Conservation (phyloP, 169 alveolate genomes). For the Plasmodium cynomolgi region DNA sequence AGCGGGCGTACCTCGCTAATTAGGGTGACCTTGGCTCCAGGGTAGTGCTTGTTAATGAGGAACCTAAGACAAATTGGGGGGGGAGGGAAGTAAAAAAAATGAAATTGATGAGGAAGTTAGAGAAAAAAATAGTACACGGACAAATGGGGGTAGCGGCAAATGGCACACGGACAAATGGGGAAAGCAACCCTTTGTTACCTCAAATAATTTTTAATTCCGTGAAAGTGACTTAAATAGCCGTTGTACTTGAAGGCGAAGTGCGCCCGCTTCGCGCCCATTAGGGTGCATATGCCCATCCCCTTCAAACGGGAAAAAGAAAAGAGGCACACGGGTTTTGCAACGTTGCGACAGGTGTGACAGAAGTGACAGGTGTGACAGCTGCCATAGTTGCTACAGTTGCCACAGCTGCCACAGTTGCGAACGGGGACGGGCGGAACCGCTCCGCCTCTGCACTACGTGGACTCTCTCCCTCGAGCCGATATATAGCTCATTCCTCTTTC, state of each 20-base stretch:
- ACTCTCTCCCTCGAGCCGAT: background rate
- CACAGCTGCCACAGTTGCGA: background rate
- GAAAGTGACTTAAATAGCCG: conserved; percentile 73
- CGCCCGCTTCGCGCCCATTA: conserved; percentile 78
- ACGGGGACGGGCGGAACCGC: background rate
- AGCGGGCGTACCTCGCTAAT: conserved; percentile 50
- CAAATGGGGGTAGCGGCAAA: background rate
- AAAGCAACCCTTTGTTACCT: conserved; percentile 13
- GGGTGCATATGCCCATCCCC: conserved; percentile 78
- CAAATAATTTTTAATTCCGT: conserved; percentile 53
- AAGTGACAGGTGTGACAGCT: too few relatives aligned
- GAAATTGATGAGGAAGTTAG: background rate
- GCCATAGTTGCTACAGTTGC: too few relatives aligned
- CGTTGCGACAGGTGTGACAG: too few relatives aligned
- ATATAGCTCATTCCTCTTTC: background rate
- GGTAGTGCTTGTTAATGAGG: conserved; percentile 62
- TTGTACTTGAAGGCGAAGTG: conserved; percentile 77
- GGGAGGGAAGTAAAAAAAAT: background rate
- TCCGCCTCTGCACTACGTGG: background rate
- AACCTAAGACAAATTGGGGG: background rate
- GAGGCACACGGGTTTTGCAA: background rate
- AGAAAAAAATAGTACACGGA: background rate
- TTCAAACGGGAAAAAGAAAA: conserved; percentile 2
- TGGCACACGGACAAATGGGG: background rate
- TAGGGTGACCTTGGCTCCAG: conserved; percentile 66